Evolutionary conservation across 2,329 filamentous ascomycete genomes (phyloP).

Genomic region (Aspergillus oerlinghausenensis): DNA sequence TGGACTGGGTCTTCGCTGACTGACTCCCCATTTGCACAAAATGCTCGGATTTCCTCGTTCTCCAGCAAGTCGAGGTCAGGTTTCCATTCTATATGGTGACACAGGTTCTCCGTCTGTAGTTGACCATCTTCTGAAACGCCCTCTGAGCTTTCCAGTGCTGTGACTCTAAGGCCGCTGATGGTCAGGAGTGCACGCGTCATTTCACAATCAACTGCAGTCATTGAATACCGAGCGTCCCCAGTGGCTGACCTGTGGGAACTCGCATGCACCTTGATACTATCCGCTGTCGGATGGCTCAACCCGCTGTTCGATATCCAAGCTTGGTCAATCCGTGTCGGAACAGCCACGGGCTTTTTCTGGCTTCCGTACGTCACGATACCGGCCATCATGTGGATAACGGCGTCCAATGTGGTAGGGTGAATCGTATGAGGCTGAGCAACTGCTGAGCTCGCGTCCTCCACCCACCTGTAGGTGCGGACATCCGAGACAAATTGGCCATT

Average conservation of each 20-base stretch:
- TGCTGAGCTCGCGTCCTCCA: neutral
- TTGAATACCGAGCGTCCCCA: neutral
- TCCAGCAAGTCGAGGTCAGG: conserved; percentile 1
- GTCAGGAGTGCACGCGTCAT: neutral
- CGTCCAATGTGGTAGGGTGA: conserved; percentile 8
- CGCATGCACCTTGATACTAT: neutral
- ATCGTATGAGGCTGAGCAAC: conserved; percentile 2
- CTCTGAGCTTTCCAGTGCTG: neutral
- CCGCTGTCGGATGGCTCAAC: conserved; percentile 1
- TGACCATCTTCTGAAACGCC: neutral
- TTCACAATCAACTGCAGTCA: neutral
- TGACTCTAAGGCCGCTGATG: neutral
- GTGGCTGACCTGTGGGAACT: neutral
- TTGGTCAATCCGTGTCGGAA: conserved; percentile 2
- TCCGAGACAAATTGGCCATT: neutral
- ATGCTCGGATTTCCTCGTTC: neutral
- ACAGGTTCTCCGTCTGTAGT: neutral
- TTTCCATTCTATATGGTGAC: conserved; percentile 3
- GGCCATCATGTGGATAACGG: conserved; percentile 5
- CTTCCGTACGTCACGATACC: neutral
- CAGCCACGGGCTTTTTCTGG: neutral
- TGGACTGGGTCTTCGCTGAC: neutral
- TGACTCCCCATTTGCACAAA: neutral
- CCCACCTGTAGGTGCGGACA: neutral
- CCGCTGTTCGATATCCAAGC: conserved; percentile 1